Base-by-base conservation (phyloP, 169 alveolate species). In the Plasmodium chabaudi region DNA sequence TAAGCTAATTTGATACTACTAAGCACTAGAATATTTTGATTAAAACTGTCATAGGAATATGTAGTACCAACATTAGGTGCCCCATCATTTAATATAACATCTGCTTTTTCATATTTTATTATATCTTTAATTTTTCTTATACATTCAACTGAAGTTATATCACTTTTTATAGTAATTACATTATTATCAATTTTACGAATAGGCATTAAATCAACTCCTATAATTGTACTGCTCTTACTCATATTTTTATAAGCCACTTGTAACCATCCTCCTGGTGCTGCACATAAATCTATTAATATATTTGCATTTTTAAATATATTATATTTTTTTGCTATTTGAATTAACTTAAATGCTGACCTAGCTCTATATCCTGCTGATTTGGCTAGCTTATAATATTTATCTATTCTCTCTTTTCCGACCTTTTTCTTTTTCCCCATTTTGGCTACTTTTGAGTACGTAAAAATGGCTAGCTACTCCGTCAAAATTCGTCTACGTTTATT, bases 201-300 rank as follows among this genome's bases (percentile, higher is more conserved):
- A 23, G 99, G 99, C 9, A 95, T 99, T 64, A 99, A 94, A 94
- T 99, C 99, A 19, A 99, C 97, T 42, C 99, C 99, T 57, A 99
- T 95, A 47, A 98, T 97, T 27, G 96, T 97, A 55, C 98, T 94
- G 1, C 97, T 93, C 21, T 96, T 95, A 55, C 99, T 99, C 98
- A 97, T 93, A 72, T 97, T 95, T 89, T 96, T 93, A 79, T 95
- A 93, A 15, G 99, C 98, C 2, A 96, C 98, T 92, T 97, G 99
- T 57, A 97, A 94, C 99, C 99, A 99, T 10, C 99, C 99, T 12
- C 99, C 99, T 17, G 99, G 99, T 19, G 99, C 99, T 21, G 99
- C 99, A 95, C 99, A 99, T 59, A 99, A 95, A 95, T 99, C 99
- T 21, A 99, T 97, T 96, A 97, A 44, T 87, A 93, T 88, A 93